A percentile compares a stretch with the other conserved stretches of the same genome.
Conservation (phyloP, 352 stramenopile species). For the Thalassiosira ordinaria region DNA sequence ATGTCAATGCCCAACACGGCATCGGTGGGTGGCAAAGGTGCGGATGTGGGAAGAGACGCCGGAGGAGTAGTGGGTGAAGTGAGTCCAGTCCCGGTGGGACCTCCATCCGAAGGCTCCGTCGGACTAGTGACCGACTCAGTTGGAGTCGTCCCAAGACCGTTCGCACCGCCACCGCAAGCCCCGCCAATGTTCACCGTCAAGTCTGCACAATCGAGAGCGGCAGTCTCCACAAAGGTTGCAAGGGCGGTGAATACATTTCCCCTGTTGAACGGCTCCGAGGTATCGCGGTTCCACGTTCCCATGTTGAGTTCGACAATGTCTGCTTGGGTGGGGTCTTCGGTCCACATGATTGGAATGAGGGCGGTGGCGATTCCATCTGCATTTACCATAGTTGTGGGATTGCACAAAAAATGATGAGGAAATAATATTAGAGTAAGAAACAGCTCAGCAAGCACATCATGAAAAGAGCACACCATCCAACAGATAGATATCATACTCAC, state of each 20-base stretch:
- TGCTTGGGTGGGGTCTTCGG: background rate
- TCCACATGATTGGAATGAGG: slow-evolving; percentile 36
- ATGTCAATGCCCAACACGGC: background rate
- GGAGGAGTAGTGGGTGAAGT: no score
- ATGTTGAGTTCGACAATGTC: slow-evolving; percentile 46
- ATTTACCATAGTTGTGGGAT: background rate
- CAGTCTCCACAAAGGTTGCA: slow-evolving; percentile 7
- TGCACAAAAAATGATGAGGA: background rate
- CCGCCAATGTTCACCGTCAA: slow-evolving; percentile 31
- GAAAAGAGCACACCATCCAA: no score
- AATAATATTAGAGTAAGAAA: background rate
- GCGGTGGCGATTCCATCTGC: slow-evolving; percentile 20
- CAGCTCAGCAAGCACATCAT: no score
- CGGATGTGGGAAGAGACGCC: background rate
- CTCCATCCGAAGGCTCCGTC: no score
- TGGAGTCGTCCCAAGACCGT: no score
- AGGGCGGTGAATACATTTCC: slow-evolving; percentile 40
- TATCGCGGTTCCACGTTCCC: background rate
- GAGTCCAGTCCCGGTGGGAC: no score
- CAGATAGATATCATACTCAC: slow-evolving; percentile 1
- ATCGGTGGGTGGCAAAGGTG: background rate
- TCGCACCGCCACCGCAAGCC: no score
- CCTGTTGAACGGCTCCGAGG: background rate
- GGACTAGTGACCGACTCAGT: no score
- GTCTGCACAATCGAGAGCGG: slow-evolving; percentile 38